A percentile compares a stretch with the other conserved stretches of the same genome.
Evolutionary conservation across 1,284 basidiomycete genomes (phyloP).

Genomic region (Coniophora puteana): DNA sequence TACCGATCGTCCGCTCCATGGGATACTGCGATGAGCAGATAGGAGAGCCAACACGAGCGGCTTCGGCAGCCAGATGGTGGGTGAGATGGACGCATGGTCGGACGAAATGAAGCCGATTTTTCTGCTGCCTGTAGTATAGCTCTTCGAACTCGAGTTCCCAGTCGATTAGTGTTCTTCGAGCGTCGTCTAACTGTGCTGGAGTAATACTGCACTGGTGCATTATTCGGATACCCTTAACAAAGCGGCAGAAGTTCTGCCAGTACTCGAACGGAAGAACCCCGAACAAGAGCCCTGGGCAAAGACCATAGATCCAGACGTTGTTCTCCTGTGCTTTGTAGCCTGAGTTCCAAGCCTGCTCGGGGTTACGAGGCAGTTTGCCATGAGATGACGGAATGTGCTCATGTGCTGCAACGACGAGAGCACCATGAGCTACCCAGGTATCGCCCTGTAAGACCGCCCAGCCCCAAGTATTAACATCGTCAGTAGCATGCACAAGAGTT

Average conservation of each 20-base stretch:
- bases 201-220: not conserved
- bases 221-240: conserved; percentile 13
- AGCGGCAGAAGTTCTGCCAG: conserved; percentile 14
- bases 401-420: not conserved
- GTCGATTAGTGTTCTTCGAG: not conserved
- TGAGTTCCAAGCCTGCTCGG: not conserved
- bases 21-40: no score
- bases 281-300: not conserved
- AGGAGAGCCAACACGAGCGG: conserved; percentile 20
- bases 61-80: conserved; percentile 15
- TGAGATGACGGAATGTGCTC: not conserved
- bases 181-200: not conserved
- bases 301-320: not conserved
- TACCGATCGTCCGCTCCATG: no score
- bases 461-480: not conserved
- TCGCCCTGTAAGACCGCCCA: not conserved
- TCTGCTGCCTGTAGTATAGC: not conserved
- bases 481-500: not conserved
- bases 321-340: conserved; percentile 1
- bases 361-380: conserved; percentile 1
- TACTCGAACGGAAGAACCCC: conserved; percentile 11
- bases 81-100: not conserved
- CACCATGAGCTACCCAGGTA: not conserved
- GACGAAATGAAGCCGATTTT: conserved; percentile 1
- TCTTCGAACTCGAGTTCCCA: conserved; percentile 1